Base-by-base conservation (phyloP, 345 rosid species). In the thale cress (Arabidopsis thaliana) region DNA sequence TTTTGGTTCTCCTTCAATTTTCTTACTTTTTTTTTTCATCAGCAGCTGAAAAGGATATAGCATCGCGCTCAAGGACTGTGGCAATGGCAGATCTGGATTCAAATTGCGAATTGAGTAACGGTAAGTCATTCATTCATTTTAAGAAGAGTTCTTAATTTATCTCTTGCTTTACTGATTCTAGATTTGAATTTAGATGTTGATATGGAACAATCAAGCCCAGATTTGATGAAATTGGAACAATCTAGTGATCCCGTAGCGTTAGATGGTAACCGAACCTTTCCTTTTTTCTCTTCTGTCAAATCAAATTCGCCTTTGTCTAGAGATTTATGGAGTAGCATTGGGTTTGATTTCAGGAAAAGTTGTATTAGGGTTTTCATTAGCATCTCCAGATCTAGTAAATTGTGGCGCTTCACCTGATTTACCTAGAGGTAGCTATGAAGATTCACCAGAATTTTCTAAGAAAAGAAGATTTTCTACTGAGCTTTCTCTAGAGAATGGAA, bases 401-500 rank as follows among this genome's bases (percentile, higher is more conserved):
- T 89, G 93, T 59, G 84, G 87, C 23, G 90, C 83, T 74, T 88
- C 93, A 4, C 96, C 97, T 0, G 94, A 89, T 75, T 48, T 87
- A n/a, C 83, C 85, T 0, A 60, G 78, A 36, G 76, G 76, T 8
- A 49, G 70, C 37, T 78, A 59, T 24, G 84, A 66, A 59, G 83
- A 78, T 70, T 86, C 93, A 10, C 85, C 90, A 9, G 88, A 88
- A 6, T 73, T 84, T 13, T 28, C 57, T 59, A 50, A 78, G 55
- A 76, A 56, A 40, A 70, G 28, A 9, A 79, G 74, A 65, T 57
- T 57, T 56, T 86, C 86, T 1, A 63, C 84, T 65, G 93, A 94
- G 82, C 86, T 95, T 64, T 95, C 97, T 67, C 79, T 95, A 44
- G 92, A 91, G 77, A 83, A 88, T 65, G 96, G 97, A 42, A 83